Conservation (phyloP, 495 filamentous ascomycete species). For the Hypoxylon lenormandii region DNA sequence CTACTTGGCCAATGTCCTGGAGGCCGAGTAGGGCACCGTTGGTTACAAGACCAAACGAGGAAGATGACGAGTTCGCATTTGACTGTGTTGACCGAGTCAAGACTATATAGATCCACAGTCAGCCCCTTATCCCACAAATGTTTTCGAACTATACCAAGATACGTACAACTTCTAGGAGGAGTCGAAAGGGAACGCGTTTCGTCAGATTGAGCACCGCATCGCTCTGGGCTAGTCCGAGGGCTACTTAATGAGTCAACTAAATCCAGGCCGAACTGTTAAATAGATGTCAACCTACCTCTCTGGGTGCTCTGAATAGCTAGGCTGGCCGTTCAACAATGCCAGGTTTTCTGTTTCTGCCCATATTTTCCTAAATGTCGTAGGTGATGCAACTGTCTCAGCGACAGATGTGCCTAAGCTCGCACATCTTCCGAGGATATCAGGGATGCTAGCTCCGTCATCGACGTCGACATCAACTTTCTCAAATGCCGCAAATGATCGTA, state of each 20-base stretch:
- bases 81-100: slow-evolving; percentile 26
- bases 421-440: slow-evolving; percentile 25
- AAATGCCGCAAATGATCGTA: slow-evolving; percentile 39
- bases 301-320: neutral
- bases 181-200: slow-evolving; percentile 27
- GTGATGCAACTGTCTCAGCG: slow-evolving; percentile 32
- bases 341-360: slow-evolving; percentile 32
- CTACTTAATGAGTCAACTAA: slow-evolving; percentile 13
- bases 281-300: slow-evolving; percentile 11
- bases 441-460: slow-evolving; percentile 5
- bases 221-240: slow-evolving; percentile 19
- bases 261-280: neutral
- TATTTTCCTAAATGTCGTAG: slow-evolving; percentile 34
- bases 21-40: slow-evolving; percentile 54
- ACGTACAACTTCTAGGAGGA: slow-evolving; percentile 13
- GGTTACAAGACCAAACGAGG: slow-evolving; percentile 37
- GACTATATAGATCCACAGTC: slow-evolving; percentile 7
- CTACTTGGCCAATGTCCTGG: slow-evolving; percentile 51
- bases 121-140: neutral
- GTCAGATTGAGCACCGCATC: slow-evolving; percentile 6
- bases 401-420: slow-evolving; percentile 21
- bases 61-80: slow-evolving; percentile 33
- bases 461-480: slow-evolving; percentile 15
- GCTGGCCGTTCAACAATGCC: neutral
- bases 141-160: neutral